Conservation (phyloP, 495 filamentous ascomycete genomes). For the Aspergillus hancockii region DNA sequence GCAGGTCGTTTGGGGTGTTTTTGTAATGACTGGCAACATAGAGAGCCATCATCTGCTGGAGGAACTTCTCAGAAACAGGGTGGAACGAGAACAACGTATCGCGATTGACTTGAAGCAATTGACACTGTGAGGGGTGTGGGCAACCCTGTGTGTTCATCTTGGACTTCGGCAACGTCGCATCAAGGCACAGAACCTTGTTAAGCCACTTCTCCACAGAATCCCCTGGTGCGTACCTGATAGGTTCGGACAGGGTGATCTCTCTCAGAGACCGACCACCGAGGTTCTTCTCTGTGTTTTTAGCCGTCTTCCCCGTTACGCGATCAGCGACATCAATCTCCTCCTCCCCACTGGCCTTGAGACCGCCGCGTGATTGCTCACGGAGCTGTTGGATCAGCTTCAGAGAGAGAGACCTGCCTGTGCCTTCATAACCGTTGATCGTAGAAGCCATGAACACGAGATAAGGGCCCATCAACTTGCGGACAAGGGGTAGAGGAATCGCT, state of each 20-base stretch:
- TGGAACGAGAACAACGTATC: conserved; percentile 99
- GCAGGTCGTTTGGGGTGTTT: conserved; percentile 96
- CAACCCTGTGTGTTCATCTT: conserved; percentile 75
- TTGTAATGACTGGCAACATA: conserved; percentile 99
- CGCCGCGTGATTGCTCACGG: conserved; percentile 81
- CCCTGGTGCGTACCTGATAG: conserved; percentile 90
- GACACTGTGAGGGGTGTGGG: conserved; percentile 86
- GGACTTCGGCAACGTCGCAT: conserved; percentile 81
- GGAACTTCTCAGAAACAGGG: conserved; percentile 93
- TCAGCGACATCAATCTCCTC: conserved; percentile 70
- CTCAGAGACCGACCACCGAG: conserved; percentile 78
- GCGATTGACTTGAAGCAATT: conserved; percentile 90
- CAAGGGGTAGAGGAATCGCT: conserved; percentile 90
- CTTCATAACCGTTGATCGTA: conserved; percentile 98
- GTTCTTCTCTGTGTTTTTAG: conserved; percentile 61
- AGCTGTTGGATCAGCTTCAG: conserved; percentile 97
- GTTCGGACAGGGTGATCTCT: conserved; percentile 89
- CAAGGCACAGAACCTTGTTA: conserved; percentile 89
- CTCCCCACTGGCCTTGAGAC: conserved; percentile 45
- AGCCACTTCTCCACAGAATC: conserved; percentile 96
- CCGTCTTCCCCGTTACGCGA: conserved; percentile 66
- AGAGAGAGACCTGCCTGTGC: conserved; percentile 91
- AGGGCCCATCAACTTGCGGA: conserved; percentile 93
- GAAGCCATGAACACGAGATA: conserved; percentile 99
- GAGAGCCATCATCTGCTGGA: conserved; percentile 96